These are phyloP conservation scores for Phytomonas serpens DNA, from an alignment of 208 protist genomes.

Conservation along the genomic window DNA sequence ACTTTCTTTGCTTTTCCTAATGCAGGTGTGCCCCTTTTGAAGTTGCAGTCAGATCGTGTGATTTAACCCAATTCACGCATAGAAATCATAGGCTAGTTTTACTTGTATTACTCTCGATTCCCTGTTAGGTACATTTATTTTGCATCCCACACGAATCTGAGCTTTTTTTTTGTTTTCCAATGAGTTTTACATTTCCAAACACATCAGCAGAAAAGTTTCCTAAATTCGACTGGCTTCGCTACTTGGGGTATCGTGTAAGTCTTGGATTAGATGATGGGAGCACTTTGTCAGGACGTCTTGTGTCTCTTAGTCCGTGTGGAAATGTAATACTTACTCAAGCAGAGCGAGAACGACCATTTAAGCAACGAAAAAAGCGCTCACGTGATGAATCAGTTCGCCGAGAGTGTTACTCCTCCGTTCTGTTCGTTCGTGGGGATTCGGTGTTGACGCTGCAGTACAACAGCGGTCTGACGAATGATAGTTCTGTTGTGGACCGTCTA, in stretches of 20 bases:
- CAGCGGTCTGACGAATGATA: constrained; percentile 57
- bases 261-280: constrained; percentile 66
- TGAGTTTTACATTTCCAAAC: background rate
- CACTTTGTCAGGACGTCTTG: constrained; percentile 56
- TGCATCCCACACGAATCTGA: background rate
- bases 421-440: constrained; percentile 71
- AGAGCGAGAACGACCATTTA: constrained; percentile 48
- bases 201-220: constrained; percentile 19
- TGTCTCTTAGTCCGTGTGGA: constrained; percentile 50
- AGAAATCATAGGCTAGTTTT: background rate
- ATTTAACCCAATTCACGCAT: background rate
- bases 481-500: constrained; percentile 48
- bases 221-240: constrained; percentile 35
- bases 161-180: background rate
- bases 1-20: constrained; percentile 4
- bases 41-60: background rate
- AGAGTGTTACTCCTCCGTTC: constrained; percentile 56
- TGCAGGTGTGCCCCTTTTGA: constrained; percentile 4
- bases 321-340: constrained; percentile 76
- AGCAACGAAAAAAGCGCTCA: constrained; percentile 15
- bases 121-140: constrained; percentile 7
- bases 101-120: background rate
- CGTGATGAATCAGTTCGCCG: constrained; percentile 11
- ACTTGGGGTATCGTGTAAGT: constrained; percentile 54
- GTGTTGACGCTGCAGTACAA: constrained; percentile 51